Evolutionary conservation across 106 monocot genomes (phyloP), one percentile per base, ranked within the genome.

Genomic region (Amphibolis antarctica): DNA sequence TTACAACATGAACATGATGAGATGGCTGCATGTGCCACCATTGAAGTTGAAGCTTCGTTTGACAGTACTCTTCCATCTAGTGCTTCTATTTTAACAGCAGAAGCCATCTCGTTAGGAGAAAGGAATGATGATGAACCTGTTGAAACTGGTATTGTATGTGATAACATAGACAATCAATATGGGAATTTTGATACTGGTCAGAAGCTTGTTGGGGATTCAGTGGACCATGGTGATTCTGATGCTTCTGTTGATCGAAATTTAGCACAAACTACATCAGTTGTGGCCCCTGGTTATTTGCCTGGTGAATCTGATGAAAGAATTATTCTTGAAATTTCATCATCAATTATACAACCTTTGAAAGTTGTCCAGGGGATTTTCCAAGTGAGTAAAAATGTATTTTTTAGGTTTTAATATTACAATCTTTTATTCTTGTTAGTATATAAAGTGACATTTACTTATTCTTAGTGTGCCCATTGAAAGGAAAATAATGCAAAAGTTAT

Each of bases 281-380:
- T 70, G 59, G 74, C 74, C 28, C 91, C 84, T 61, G 80, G 76
- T 14, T 85, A 76, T 76, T 76, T 80, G 42, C 82, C 87, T 21
- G 84, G 74, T 83, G 87, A 98, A 25, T 53, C 67, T 62, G 85
- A 98, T 81, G 98, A 98, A 76, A 98, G 85, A 70, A 80, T 98
- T 63, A 66, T 98, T 64, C 50, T 85, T 70, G 98, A 98, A 63
- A 74, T 98, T 56, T 77, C 86, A 59, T 79, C 98, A 22, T 69
- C 76, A 47, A 87, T 98, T 85, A 87, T 98, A 43, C 80, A 80
- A 15, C 98, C 85, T 29, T 66, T 91, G 62, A 98, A 83, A 65
- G 82, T 88, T 74, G 74, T 98, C 23, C 71, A 66, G 53, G 98
- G 98, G 68, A 91, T 75, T 5, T 91, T 98, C 63, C 98, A 91